Percentiles rank a stretch among this genome's conserved stretches.
Evolutionary conservation across 2,329 filamentous ascomycete species (phyloP).

Genomic region (Moelleriella libera): DNA sequence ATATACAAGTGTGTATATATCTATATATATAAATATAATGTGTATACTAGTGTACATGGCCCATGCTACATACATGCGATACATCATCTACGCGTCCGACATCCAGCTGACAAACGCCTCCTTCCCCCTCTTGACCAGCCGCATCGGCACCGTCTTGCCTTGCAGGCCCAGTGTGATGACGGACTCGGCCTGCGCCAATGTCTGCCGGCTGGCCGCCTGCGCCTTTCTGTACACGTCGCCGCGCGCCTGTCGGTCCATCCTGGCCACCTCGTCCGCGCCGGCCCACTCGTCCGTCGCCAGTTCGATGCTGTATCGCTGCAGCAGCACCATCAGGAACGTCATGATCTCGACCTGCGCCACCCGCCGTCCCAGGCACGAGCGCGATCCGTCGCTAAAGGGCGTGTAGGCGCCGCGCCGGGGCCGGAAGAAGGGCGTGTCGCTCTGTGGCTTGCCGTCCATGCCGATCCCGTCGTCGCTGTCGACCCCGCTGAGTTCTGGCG

Average conservation of each 20-base stretch:
- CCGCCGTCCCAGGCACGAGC: conserved; percentile 42
- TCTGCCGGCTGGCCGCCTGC: conserved; percentile 34
- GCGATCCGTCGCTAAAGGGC: conserved; percentile 43
- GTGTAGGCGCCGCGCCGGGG: conserved; percentile 42
- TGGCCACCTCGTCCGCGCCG: conserved; percentile 35
- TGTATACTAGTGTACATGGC: no score
- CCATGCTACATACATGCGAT: no score
- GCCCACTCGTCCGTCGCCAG: conserved; percentile 50
- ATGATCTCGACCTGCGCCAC: conserved; percentile 47
- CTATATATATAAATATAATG: no score
- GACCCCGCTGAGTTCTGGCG: conserved; percentile 17
- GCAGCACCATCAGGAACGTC: conserved; percentile 38
- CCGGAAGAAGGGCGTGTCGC: conserved; percentile 45
- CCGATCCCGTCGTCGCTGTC: conserved; percentile 40
- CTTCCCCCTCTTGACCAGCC: conserved; percentile 53
- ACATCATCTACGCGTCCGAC: conserved; percentile 5
- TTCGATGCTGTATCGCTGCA: conserved; percentile 51
- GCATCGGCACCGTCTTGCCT: conserved; percentile 45
- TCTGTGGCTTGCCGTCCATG: conserved; percentile 41
- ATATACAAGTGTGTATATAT: no score
- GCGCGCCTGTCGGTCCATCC: conserved; percentile 31
- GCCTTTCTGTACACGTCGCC: conserved; percentile 46
- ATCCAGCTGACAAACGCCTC: conserved; percentile 48
- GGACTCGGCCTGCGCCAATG: conserved; percentile 41
- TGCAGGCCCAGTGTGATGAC: conserved; percentile 61